phyloP scores from a whole-genome alignment of 108 stramenopile genomes.

The Pseudonitzschia multiseries region DNA sequence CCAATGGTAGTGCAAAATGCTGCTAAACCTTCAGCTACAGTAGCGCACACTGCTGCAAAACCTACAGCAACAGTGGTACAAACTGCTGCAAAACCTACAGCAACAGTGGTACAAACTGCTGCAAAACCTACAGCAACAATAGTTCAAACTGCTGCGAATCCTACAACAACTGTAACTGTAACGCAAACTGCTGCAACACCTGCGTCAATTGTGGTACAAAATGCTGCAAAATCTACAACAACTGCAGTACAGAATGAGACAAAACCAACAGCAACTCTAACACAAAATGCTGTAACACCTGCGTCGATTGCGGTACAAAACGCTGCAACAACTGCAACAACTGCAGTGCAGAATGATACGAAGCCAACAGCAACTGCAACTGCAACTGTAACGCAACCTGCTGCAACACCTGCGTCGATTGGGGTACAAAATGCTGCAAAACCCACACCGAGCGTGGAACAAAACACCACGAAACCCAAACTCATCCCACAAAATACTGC shows the following conservation, averaged over 20 bases:
- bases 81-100: neutral
- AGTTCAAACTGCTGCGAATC: neutral
- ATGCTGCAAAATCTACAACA: too few species aligned
- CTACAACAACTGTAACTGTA: neutral
- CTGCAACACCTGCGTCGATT: neutral
- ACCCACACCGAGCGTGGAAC: neutral
- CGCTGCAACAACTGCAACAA: neutral
- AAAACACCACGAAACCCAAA: neutral
- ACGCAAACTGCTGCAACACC: neutral
- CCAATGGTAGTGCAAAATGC: neutral
- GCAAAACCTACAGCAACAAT: neutral
- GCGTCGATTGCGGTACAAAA: neutral
- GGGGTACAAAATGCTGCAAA: neutral
- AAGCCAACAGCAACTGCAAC: neutral
- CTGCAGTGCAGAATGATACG: neutral
- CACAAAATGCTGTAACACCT: neutral
- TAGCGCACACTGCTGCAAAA: neutral
- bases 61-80: neutral
- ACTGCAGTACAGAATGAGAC: too few species aligned
- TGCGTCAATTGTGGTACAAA: neutral
- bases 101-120: neutral
- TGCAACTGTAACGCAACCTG: neutral
- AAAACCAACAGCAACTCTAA: neutral
- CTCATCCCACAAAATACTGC: too few species aligned
- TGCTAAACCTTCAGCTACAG: neutral